Evolutionary conservation across 208 protist genomes (phyloP).

Genomic region (Trypanosoma platydactyli): DNA sequence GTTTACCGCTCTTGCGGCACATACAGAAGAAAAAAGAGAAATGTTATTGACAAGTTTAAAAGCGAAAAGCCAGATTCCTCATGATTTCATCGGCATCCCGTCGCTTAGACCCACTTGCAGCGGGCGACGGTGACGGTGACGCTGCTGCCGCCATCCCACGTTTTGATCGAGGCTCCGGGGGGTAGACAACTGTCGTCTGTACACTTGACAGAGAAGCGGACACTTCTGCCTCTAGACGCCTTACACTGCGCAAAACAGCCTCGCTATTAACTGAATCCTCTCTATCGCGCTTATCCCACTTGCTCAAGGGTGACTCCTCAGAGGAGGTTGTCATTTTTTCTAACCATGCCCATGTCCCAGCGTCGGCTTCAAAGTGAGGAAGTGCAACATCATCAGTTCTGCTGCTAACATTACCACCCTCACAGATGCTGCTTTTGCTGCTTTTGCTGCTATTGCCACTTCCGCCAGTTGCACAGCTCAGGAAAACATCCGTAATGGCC

Average conservation of each 20-base stretch:
- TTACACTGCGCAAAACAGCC: constrained; percentile 24
- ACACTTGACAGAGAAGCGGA: constrained; percentile 10
- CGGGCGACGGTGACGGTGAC: background rate
- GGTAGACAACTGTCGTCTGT: constrained; percentile 27
- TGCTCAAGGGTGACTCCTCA: background rate
- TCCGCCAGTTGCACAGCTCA: constrained; percentile 33
- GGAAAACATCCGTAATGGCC: constrained; percentile 61
- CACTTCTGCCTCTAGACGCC: constrained; percentile 18
- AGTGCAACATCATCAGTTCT: background rate
- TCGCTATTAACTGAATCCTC: constrained; percentile 6
- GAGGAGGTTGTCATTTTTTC: constrained; percentile 2
- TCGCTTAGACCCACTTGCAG: background rate
- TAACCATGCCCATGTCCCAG: constrained; percentile 9
- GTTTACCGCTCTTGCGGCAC: too few species aligned
- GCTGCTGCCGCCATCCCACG: background rate
- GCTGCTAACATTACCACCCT: constrained; percentile 6
- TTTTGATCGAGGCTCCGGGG: constrained; percentile 3
- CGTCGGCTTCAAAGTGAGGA: background rate
- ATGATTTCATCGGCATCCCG: constrained; percentile 37
- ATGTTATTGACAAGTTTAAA: constrained; percentile 6
- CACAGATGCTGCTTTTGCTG: background rate
- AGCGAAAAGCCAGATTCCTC: constrained; percentile 26
- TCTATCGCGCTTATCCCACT: constrained; percentile 9
- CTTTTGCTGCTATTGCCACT: constrained; percentile 1
- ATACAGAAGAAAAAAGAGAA: background rate